Base-by-base conservation (phyloP, 169 alveolate genomes). In the Amoebophrya sp. region DNA sequence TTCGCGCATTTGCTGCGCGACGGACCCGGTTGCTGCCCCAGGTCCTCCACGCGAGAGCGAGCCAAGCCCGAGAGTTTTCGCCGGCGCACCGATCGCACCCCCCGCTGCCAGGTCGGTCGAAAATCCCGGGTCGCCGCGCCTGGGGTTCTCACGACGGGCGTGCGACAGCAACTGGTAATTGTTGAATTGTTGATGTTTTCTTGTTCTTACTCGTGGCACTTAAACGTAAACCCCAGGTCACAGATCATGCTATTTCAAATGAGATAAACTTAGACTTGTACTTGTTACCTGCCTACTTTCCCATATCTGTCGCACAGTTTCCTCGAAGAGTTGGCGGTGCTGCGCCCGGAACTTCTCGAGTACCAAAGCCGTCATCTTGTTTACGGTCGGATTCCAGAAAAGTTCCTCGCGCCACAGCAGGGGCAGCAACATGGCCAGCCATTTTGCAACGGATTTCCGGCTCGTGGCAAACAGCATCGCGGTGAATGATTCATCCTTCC, bases 1-100 rank as follows among this genome's bases (percentile, higher is more conserved):
- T n/a, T 66, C 83, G 32, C 83, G 83, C 83, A 66, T 66, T 66
- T 66, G 83, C 83, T 66, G 1, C 32, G 35, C 83, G 38, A 66
- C 83, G 35, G 83, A 66, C 18, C 83, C 83, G 10, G 32, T 3
- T 25, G 38, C 66, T 7, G 29, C 66, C 7, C 66, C 66, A 18
- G 66, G 29, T 47, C 66, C 66, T 12, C 66, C 66, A 12, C 66
- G n/a, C n/a, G n/a, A n/a, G n/a, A n/a, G n/a, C n/a, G n/a, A n/a
- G n/a, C n/a, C n/a, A n/a, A n/a, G n/a, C n/a, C n/a, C n/a, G n/a
- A n/a, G n/a, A n/a, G n/a, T n/a, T n/a, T n/a, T n/a, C n/a, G n/a
- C n/a, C n/a, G n/a, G n/a, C n/a, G n/a, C n/a, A n/a, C n/a, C n/a
- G n/a, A n/a, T n/a, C n/a, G n/a, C n/a, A n/a, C n/a, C n/a, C n/a